Evolutionary conservation across 2,329 filamentous ascomycete genomes (phyloP), one percentile per base, ranked within the genome.

Genomic region (Aspergillus tamarii): DNA sequence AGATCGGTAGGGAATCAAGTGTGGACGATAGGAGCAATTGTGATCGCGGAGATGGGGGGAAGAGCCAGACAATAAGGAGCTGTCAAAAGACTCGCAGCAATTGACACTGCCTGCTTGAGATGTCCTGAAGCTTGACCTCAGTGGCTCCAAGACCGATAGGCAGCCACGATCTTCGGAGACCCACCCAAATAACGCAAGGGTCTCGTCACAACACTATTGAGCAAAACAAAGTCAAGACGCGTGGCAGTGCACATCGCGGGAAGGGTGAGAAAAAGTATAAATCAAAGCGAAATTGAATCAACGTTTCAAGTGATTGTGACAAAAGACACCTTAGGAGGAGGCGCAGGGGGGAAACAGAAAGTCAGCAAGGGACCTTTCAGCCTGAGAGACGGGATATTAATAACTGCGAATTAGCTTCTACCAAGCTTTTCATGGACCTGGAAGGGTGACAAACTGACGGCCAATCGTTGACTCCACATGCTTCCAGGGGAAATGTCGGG

Each of bases 381-480:
- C 16, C 12, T 16, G 45, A 46, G 14, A 4, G 14, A 5, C 21
- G n/a, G 23, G 46, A 30, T 28, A 54, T 36, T 54, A 36, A 54
- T 54, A 54, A n/a, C 50, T 16, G 16, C 50, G 30, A 54, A 54
- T 54, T 54, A 34, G 19, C 50, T 54, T 54, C 50, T 54, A 34
- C 50, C 32, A 54, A 54, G 50, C 50, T 54, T 54, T 54, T 54
- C 28, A 4, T 2, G 16, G 4, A 4, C 12, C 14, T 16, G 36
- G 14, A 39, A 39, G 16, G 36, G 36, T 8, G 16, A 39, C 16
- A 2, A 19, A 54, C n/a, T 36, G 19, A 36, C 19, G n/a, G 28
- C 50, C 50, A 54, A 54, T 54, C 28, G 32, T 54, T 36, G 50
- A 14, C 50, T 36, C 50, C 50, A 54, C 50, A 54, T 54, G 50